Base-by-base conservation (phyloP, 108 stramenopile genomes). In the Bacterosira constricta region DNA sequence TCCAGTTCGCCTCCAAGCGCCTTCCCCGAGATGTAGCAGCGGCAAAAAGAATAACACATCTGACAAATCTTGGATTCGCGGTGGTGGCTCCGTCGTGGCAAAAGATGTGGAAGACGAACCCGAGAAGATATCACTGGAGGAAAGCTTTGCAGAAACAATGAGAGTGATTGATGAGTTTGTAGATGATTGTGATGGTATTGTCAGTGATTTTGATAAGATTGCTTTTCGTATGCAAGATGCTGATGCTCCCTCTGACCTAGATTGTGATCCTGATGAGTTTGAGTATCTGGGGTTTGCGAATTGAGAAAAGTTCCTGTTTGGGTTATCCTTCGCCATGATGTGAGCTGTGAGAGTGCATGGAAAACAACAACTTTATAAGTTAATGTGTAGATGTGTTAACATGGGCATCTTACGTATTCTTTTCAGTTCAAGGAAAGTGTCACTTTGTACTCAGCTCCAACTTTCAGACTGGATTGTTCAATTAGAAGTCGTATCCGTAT, bases 81-180 rank as follows among this genome's bases (percentile, higher is more conserved):
- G 47, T 4, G 26, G 11, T 25, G 26, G 36, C 47, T 8, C 21
- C 34, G 27, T 30, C 10, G 47, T 51, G 23, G 11, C 36, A 23
- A 37, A 30, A 31, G 27, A 25, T 11, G 35, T 29, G 0, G 18
- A 54, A 46, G 25, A 59, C 0, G 58, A 51, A 15, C 20, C n/a
- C 0, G 18, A 49, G 6, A 57, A 32, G 9, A 70, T 42, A 17
- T 31, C 10, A 12, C 39, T 72, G 31, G 71, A 72, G 37, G 75
- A 67, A 60, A 76, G 75, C 66, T 75, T 75, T 23, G 58, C 66
- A 18, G 58, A 75, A 20, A 66, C 74, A 12, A 75, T 75, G 74
- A 58, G 42, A 44, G 38, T 61, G 4, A 67, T 75, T 45, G 74
- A 75, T 67, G 66, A 67, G 20, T 75, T 67, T 54, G 58, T 75